phyloP scores from a whole-genome alignment of 345 rosid species.

The Nasturtium officinale region DNA sequence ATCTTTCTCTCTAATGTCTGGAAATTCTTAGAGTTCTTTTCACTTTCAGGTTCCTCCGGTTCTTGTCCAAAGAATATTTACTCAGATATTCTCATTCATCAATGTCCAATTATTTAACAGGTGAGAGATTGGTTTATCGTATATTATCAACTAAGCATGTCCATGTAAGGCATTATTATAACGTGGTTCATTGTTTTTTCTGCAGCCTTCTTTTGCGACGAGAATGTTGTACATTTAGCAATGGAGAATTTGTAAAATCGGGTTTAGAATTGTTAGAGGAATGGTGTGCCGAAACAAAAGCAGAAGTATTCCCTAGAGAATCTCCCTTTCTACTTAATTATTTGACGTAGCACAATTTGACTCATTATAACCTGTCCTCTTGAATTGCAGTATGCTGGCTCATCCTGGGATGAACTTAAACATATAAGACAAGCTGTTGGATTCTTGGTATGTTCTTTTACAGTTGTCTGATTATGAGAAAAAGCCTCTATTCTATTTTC shows the following conservation, averaged over 20 bases:
- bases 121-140: slow-evolving; percentile 41
- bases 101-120: slow-evolving; percentile 95
- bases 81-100: slow-evolving; percentile 88
- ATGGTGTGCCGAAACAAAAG: slow-evolving; percentile 85
- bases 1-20: slow-evolving; percentile 19
- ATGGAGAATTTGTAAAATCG: slow-evolving; percentile 92
- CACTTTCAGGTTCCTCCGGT: slow-evolving; percentile 82
- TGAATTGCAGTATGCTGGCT: slow-evolving; percentile 76
- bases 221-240: slow-evolving; percentile 98
- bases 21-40: slow-evolving; percentile 37
- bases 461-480: background rate
- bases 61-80: slow-evolving; percentile 86
- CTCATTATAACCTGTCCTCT: slow-evolving; percentile 13
- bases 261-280: slow-evolving; percentile 94
- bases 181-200: slow-evolving; percentile 36
- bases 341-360: slow-evolving; percentile 3
- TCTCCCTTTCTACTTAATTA: slow-evolving; percentile 10
- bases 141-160: slow-evolving; percentile 12
- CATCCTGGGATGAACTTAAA: slow-evolving; percentile 97
- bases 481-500: background rate
- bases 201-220: slow-evolving; percentile 92
- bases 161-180: slow-evolving; percentile 10
- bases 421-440: slow-evolving; percentile 99
- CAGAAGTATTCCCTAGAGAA: slow-evolving; percentile 52
- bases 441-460: slow-evolving; percentile 73